Percentiles rank a stretch among this genome's conserved stretches.
Conservation (phyloP, 805 yeast genomes). For the Hyphopichia homilentoma region DNA sequence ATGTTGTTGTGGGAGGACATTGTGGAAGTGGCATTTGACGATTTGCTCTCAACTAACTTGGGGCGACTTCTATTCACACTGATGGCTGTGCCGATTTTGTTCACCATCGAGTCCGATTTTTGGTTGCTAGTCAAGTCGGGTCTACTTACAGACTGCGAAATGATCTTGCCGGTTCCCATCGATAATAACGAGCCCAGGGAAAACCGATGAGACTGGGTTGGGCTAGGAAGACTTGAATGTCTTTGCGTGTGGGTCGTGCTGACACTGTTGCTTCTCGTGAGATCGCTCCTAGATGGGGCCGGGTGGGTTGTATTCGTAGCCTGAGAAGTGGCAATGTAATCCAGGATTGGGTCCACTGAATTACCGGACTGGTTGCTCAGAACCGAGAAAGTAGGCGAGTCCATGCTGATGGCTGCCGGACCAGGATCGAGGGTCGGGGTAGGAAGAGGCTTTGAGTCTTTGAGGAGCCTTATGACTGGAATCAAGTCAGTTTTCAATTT, state of each 20-base stretch:
- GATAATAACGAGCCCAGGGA: conserved; percentile 37
- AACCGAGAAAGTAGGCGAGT: conserved; percentile 29
- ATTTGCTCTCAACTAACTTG: conserved; percentile 20
- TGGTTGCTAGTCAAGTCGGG: conserved; percentile 10
- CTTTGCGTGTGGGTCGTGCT: conserved; percentile 1
- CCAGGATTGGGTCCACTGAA: conserved; percentile 1
- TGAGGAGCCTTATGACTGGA: conserved; percentile 58
- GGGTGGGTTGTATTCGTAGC: conserved; percentile 1
- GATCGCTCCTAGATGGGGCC: not conserved
- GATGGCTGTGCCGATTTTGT: not conserved
- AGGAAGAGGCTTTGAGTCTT: conserved; percentile 67
- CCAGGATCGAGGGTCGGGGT: conserved; percentile 54
- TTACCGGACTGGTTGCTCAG: conserved; percentile 12
- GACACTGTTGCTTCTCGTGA: conserved; percentile 9
- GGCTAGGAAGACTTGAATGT: conserved; percentile 13
- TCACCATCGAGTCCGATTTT: conserved; percentile 5
- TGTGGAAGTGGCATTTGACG: conserved; percentile 6
- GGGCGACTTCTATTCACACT: conserved; percentile 10
- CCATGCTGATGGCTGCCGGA: conserved; percentile 11
- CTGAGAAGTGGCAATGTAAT: conserved; percentile 1
- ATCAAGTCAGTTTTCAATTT: conserved; percentile 60
- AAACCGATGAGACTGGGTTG: conserved; percentile 30
- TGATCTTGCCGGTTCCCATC: conserved; percentile 40
- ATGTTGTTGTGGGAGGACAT: not conserved
- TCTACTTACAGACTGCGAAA: conserved; percentile 24